Evolutionary conservation across 305 asterid genomes (phyloP), one percentile per base, ranked within the genome.

Genomic region (Fraxinus platypoda): DNA sequence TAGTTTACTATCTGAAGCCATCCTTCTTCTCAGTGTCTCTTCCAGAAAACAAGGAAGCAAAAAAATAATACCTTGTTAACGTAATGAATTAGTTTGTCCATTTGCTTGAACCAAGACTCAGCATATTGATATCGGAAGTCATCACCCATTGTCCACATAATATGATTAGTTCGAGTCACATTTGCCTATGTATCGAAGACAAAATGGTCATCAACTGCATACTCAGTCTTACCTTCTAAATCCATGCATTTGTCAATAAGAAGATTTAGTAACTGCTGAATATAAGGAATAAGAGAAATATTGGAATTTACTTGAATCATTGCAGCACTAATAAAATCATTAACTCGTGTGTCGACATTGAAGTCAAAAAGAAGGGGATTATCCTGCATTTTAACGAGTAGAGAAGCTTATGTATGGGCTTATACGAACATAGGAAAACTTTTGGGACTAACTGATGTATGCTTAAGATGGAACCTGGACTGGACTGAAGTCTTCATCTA

Each of bases 121-220:
- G 97, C 97, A 77, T 93, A 94, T 77, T 91, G 95, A 86, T 94
- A 94, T 81, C 83, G 88, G 85, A 94, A 94, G 83, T 93, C 98
- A 30, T 93, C 93, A 52, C 98, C 98, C 98, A 94, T 94, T 19
- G 98, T 94, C 97, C 97, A 94, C 98, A 94, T 94, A 28, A 94
- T 89, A 85, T 94, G 98, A 87, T 94, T 89, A 46, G 92, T 90
- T 73, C 88, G 91, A 0, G 98, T 94, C 57, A 94, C 93, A 84
- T 93, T 93, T 82, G 94, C 97, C 97, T 94, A 88, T 52, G 79
- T 13, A 84, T 78, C 78, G 34, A 59, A 59, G 75, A 30, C 66
- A 75, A 89, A 77, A 38, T 81, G 73, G 75, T 75, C 66, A 84
- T 31, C 17, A 34, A 68, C 21, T 17, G 15, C 70, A 57, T 38